These are phyloP conservation scores for Ustilago crameri DNA, from an alignment of 1,284 basidiomycete species.

Conservation along the genomic window DNA sequence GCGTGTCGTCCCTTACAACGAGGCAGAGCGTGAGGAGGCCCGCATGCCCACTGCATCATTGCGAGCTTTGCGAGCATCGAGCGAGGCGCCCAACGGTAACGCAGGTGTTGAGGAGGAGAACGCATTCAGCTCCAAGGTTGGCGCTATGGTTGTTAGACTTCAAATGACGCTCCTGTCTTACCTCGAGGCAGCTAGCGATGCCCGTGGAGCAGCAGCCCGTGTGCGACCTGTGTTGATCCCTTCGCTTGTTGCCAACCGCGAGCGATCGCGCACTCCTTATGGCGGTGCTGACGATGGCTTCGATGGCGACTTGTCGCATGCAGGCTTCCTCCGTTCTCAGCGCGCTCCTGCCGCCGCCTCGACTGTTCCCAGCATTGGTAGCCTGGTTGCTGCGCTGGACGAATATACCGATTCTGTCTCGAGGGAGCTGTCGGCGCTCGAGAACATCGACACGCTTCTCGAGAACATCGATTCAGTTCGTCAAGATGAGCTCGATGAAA, in stretches of 20 bases:
- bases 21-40: conserved; percentile 75
- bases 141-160: conserved; percentile 43
- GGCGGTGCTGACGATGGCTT: conserved; percentile 18
- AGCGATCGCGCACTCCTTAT: conserved; percentile 38
- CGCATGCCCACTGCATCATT: conserved; percentile 54
- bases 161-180: conserved; percentile 56
- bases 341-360: conserved; percentile 35
- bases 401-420: conserved; percentile 75
- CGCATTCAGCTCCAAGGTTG: conserved; percentile 51
- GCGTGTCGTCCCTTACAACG: conserved; percentile 76
- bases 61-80: conserved; percentile 36
- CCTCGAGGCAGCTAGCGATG: conserved; percentile 57
- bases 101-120: conserved; percentile 37
- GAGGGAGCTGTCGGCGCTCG: conserved; percentile 76
- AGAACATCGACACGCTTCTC: conserved; percentile 77
- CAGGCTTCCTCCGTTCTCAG: conserved; percentile 38
- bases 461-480: conserved; percentile 77
- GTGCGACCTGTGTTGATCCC: conserved; percentile 50
- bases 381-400: conserved; percentile 76
- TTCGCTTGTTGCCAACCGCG: conserved; percentile 44
- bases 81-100: conserved; percentile 24
- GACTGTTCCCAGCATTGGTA: conserved; percentile 78
- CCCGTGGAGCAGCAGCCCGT: conserved; percentile 28
- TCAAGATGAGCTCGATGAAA: conserved; percentile 77
- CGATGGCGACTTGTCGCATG: conserved; percentile 27